Percentiles rank a stretch among this genome's conserved stretches.
Evolutionary conservation across 1,284 basidiomycete genomes (phyloP).

Genomic region (Marasmius fiardii): DNA sequence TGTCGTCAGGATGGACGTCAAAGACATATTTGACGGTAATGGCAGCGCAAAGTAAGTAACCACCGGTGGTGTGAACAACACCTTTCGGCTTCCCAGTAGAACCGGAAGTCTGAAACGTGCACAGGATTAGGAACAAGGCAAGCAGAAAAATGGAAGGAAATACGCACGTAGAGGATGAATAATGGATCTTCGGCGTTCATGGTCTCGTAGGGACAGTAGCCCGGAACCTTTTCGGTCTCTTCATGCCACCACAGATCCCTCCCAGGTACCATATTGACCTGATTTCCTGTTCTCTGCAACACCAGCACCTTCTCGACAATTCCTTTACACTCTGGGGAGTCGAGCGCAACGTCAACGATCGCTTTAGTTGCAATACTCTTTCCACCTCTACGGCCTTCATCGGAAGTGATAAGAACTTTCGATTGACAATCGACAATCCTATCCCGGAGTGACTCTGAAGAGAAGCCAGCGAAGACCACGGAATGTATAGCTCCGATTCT

Average conservation of each 20-base stretch:
- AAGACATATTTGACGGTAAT: slow-evolving; percentile 95
- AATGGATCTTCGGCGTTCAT: slow-evolving; percentile 93
- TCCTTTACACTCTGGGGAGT: slow-evolving; percentile 21
- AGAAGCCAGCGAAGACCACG: slow-evolving; percentile 99
- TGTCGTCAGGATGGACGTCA: slow-evolving; percentile 90
- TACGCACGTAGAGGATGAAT: slow-evolving; percentile 93
- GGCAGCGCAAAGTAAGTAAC: slow-evolving; percentile 87
- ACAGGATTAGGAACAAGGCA: background rate
- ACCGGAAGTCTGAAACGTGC: slow-evolving; percentile 71
- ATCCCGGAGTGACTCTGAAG: slow-evolving; percentile 94
- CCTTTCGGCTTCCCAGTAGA: slow-evolving; percentile 98
- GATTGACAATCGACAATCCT: slow-evolving; percentile 89
- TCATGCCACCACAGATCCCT: slow-evolving; percentile 98
- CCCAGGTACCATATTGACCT: slow-evolving; percentile 81
- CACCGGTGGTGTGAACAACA: slow-evolving; percentile 94
- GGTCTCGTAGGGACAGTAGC: slow-evolving; percentile 85
- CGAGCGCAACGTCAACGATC: slow-evolving; percentile 91
- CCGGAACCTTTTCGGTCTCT: slow-evolving; percentile 80
- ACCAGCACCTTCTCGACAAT: slow-evolving; percentile 91
- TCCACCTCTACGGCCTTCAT: slow-evolving; percentile 93
- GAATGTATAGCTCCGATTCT: slow-evolving; percentile 97
- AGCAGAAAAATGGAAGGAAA: background rate
- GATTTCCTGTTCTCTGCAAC: slow-evolving; percentile 83
- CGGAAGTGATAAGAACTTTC: slow-evolving; percentile 91
- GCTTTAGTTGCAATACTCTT: slow-evolving; percentile 95